Percentiles rank a stretch among this genome's conserved stretches.
phyloP scores from a whole-genome alignment of 495 filamentous ascomycete genomes.

The Aspergillus campestris region DNA sequence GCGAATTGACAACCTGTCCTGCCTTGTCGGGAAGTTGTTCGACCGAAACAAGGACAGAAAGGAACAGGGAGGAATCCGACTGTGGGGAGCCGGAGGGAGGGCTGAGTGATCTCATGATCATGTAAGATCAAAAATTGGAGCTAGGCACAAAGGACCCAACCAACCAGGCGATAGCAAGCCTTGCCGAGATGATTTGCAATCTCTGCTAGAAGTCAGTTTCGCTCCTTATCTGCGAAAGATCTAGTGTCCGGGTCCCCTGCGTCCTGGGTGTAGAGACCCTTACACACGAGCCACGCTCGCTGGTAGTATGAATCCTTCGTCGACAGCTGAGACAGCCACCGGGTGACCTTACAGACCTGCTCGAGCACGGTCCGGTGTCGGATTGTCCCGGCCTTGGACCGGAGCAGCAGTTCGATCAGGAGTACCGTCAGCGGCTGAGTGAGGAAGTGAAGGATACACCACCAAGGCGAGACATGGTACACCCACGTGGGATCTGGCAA shows the following conservation, averaged over 20 bases:
- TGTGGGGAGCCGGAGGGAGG: too few species aligned
- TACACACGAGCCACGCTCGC: conserved; percentile 38
- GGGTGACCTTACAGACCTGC: conserved; percentile 32
- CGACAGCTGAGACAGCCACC: conserved; percentile 38
- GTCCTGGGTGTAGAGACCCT: conserved; percentile 11
- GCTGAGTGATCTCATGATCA: too few species aligned
- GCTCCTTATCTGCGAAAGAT: background rate
- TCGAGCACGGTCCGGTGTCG: conserved; percentile 28
- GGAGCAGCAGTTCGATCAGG: conserved; percentile 42
- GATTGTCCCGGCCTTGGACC: conserved; percentile 28
- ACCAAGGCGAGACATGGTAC: conserved; percentile 45
- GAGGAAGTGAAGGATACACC: conserved; percentile 49
- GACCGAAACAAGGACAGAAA: too few species aligned
- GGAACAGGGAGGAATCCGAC: too few species aligned
- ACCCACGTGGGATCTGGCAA: conserved; percentile 27
- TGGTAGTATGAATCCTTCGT: conserved; percentile 31
- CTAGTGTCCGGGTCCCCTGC: background rate
- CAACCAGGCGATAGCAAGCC: too few species aligned
- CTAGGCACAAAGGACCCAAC: too few species aligned
- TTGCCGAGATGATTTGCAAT: too few species aligned
- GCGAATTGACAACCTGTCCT: too few species aligned
- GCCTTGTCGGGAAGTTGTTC: too few species aligned
- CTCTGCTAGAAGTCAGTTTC: background rate
- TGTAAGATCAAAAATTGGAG: too few species aligned
- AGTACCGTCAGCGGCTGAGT: conserved; percentile 48